These are phyloP conservation scores for Rosa hybrid DNA, from an alignment of 331 rosid genomes.

Conservation along the genomic window DNA sequence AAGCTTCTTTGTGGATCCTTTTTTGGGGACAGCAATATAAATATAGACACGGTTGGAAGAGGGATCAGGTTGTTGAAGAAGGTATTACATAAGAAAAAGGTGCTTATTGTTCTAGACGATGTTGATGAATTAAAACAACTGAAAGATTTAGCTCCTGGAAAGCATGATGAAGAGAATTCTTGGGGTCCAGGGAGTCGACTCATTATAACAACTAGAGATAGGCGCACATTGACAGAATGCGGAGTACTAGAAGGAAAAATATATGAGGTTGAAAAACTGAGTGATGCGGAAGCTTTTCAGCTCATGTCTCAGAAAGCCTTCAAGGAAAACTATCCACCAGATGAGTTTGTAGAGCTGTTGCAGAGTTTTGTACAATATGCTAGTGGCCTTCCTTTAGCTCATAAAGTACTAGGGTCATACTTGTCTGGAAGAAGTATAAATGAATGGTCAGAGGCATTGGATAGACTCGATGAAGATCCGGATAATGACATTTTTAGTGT, in stretches of 20 bases:
- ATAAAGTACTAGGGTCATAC: background rate
- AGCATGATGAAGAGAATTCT: background rate
- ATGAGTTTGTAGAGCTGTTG: background rate
- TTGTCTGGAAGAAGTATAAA: background rate
- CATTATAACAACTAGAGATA: conserved; percentile 18
- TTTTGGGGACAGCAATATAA: background rate
- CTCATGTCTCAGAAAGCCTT: conserved; percentile 1
- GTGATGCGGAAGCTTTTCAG: background rate
- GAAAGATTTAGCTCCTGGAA: background rate
- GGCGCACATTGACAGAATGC: background rate
- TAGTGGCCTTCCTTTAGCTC: conserved; percentile 6
- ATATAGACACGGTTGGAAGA: background rate
- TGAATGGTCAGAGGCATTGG: background rate
- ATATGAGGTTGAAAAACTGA: conserved; percentile 6
- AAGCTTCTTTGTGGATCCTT: background rate
- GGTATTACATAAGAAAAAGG: background rate
- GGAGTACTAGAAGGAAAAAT: background rate
- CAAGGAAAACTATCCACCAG: background rate
- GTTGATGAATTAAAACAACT: background rate
- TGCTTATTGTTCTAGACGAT: conserved; percentile 13
- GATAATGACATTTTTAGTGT: background rate
- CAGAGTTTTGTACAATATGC: background rate
- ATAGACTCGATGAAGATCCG: background rate
- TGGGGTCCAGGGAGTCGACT: conserved; percentile 22
- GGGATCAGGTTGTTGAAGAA: background rate